phyloP scores from a whole-genome alignment of 106 monocot species.

The Dactylorhiza incarnata region DNA sequence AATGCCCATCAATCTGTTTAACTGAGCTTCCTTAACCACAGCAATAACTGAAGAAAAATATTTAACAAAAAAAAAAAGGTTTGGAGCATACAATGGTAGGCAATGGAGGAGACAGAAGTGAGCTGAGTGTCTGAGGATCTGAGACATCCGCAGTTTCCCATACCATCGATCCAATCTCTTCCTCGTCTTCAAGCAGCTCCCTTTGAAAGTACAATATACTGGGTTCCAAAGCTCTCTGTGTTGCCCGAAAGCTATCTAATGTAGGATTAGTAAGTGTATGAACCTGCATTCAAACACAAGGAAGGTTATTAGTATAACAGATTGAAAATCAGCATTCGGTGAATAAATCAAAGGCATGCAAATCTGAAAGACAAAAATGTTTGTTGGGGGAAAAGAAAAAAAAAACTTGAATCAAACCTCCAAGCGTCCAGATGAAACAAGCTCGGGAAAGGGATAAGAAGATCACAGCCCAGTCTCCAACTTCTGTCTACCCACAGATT shows the following conservation, averaged over 20 bases:
- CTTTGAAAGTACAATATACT: conserved; percentile 79
- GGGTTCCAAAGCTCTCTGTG: conserved; percentile 37
- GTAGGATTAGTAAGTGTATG: conserved; percentile 78
- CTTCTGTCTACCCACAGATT: conserved; percentile 18
- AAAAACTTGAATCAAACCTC: conserved; percentile 44
- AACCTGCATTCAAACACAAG: conserved; percentile 46
- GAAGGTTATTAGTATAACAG: not conserved
- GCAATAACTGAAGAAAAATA: not conserved
- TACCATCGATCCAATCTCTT: conserved; percentile 62
- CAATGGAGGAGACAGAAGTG: conserved; percentile 53
- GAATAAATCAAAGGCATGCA: not conserved
- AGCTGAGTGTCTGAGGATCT: conserved; percentile 45
- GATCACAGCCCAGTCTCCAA: conserved; percentile 13
- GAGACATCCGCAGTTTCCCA: conserved; percentile 56
- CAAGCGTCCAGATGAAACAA: conserved; percentile 67
- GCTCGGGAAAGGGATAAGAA: conserved; percentile 63
- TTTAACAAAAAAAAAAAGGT: not conserved
- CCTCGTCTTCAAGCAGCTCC: conserved; percentile 56
- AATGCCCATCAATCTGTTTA: conserved; percentile 10
- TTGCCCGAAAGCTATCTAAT: conserved; percentile 56
- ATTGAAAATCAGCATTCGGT: not conserved
- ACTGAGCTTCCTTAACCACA: not conserved
- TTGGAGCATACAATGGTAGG: conserved; percentile 74
- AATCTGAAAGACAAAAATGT: not conserved
- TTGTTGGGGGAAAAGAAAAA: not conserved